phyloP scores from a whole-genome alignment of 2,329 filamentous ascomycete genomes.

The Keithomyces neogunnii region DNA sequence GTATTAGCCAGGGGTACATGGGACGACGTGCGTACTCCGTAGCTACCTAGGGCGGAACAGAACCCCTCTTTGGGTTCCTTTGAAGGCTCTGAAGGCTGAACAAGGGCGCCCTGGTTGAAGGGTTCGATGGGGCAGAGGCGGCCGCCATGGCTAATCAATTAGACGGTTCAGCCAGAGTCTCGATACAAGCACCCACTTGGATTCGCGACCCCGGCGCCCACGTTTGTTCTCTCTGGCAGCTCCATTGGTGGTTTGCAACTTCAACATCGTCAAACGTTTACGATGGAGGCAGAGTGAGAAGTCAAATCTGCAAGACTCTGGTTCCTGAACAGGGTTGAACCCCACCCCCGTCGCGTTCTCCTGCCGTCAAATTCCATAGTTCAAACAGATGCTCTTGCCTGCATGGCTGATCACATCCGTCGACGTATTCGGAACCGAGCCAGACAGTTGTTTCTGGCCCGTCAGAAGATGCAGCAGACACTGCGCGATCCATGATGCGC shows the following conservation, averaged over 20 bases:
- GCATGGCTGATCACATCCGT: not conserved
- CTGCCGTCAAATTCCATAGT: not conserved
- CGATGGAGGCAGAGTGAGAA: not conserved
- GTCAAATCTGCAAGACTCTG: not conserved
- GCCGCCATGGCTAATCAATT: no score
- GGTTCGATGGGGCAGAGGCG: not conserved
- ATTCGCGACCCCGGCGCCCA: conserved; percentile 1
- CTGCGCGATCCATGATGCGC: no score
- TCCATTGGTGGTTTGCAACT: conserved; percentile 2
- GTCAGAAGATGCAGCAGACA: not conserved
- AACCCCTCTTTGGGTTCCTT: no score
- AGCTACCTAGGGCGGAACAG: no score
- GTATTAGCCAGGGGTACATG: not conserved
- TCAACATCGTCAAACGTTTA: not conserved
- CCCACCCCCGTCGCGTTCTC: not conserved
- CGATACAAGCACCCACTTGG: not conserved
- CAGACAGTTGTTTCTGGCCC: not conserved
- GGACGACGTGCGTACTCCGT: not conserved
- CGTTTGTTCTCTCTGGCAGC: conserved; percentile 3
- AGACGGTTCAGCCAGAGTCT: no score
- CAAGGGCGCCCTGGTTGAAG: not conserved
- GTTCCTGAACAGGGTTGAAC: not conserved
- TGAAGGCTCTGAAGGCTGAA: no score
- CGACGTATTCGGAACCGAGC: not conserved
- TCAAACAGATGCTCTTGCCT: not conserved